Evolutionary conservation across 2,329 filamentous ascomycete species (phyloP).

Genomic region (Cercospora sp.): DNA sequence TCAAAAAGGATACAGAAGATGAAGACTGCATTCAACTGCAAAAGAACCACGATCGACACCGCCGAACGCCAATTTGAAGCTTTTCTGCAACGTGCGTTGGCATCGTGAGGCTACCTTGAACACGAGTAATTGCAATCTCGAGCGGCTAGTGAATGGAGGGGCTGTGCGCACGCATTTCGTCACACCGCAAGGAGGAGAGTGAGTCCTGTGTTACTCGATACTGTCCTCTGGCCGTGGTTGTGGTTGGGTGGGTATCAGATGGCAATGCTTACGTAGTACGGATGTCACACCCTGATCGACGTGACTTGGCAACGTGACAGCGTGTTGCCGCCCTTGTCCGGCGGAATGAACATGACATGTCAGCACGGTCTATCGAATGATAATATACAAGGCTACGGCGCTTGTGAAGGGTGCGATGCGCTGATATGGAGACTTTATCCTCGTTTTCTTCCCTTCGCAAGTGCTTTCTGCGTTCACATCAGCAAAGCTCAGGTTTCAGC

Average conservation of each 20-base stretch:
- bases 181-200: neutral
- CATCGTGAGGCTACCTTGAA: neutral
- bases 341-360: neutral
- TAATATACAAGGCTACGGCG: neutral
- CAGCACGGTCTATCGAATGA: neutral
- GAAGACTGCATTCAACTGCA: neutral
- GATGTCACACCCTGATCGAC: neutral
- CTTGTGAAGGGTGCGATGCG: neutral
- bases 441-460: neutral
- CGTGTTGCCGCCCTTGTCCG: neutral
- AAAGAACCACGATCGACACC: neutral
- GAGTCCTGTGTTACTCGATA: neutral
- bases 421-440: neutral
- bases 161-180: neutral
- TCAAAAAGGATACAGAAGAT: neutral
- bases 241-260: conserved; percentile 6
- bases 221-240: neutral
- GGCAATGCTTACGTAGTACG: conserved; percentile 1
- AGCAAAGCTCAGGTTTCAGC: neutral
- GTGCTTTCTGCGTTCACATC: neutral
- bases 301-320: neutral
- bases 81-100: conserved; percentile 3
- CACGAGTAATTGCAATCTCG: neutral
- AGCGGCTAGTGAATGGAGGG: neutral
- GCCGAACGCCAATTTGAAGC: neutral